Evolutionary conservation across 805 yeast species (phyloP).

Genomic region (Candida anglica): DNA sequence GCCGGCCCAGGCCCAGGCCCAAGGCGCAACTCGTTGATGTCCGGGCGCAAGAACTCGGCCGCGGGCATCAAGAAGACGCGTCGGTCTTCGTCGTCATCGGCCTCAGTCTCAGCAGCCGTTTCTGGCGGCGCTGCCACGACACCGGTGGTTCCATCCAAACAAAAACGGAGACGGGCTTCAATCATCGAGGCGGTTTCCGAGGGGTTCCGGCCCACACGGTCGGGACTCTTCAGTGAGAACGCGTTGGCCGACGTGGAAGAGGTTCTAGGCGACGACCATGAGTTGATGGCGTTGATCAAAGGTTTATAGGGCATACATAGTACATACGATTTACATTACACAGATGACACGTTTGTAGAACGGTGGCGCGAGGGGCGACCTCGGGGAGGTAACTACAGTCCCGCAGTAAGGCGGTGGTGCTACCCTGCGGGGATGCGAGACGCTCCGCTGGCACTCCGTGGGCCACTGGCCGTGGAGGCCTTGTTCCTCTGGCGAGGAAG

Average conservation of each 20-base stretch:
- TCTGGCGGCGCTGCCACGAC: conserved; percentile 1
- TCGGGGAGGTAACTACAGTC: no score
- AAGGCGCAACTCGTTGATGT: no score
- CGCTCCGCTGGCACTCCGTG: no score
- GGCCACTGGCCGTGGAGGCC: no score
- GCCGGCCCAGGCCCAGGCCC: not conserved
- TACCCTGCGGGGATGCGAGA: no score
- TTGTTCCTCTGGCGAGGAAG: no score
- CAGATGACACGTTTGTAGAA: no score
- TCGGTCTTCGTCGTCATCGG: not conserved
- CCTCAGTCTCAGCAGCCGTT: not conserved
- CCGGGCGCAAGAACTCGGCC: not conserved
- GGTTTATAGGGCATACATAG: no score
- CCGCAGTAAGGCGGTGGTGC: no score
- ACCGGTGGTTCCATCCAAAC: conserved; percentile 29
- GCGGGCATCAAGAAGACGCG: not conserved
- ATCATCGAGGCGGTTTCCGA: conserved; percentile 73
- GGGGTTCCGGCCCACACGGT: conserved; percentile 69
- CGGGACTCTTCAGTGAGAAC: conserved; percentile 73
- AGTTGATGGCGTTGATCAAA: conserved; percentile 39
- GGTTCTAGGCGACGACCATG: conserved; percentile 50
- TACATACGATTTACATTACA: no score
- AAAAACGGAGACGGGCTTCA: conserved; percentile 56
- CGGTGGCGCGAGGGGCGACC: no score
- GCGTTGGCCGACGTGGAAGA: conserved; percentile 75